Percentiles rank a stretch among this genome's conserved stretches.
Evolutionary conservation across 2,329 filamentous ascomycete species (phyloP).

Genomic region (Trichoderma asperellum): DNA sequence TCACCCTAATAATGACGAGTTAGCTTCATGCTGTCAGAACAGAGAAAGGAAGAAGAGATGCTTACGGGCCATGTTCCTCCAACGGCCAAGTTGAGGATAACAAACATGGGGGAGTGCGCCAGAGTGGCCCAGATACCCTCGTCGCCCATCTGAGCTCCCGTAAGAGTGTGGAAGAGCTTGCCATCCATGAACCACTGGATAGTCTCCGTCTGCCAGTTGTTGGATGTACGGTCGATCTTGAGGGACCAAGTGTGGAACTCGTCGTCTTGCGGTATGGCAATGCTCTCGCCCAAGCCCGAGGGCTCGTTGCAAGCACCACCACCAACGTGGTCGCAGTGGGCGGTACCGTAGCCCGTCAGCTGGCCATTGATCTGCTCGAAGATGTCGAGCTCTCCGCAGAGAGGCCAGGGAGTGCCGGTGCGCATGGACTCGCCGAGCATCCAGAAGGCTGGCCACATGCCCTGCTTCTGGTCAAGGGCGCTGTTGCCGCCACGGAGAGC

Average conservation of each 20-base stretch:
- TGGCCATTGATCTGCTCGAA: constrained; percentile 54
- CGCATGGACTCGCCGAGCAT: constrained; percentile 53
- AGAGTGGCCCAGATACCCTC: constrained; percentile 50
- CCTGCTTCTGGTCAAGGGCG: constrained; percentile 46
- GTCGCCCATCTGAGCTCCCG: constrained; percentile 47
- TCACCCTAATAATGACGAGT: constrained; percentile 36
- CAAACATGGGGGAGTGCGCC: constrained; percentile 48
- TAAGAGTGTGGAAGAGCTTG: constrained; percentile 48
- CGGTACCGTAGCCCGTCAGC: constrained; percentile 51
- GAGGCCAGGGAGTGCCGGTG: constrained; percentile 52
- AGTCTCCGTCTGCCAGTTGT: constrained; percentile 50
- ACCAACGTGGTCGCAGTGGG: constrained; percentile 51
- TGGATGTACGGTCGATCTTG: constrained; percentile 50
- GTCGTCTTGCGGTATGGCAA: constrained; percentile 47
- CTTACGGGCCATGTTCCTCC: constrained; percentile 50
- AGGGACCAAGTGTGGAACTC: constrained; percentile 55
- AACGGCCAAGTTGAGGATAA: constrained; percentile 55
- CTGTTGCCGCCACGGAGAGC: constrained; percentile 50
- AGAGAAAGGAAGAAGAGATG: neutral
- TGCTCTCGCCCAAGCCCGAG: constrained; percentile 44
- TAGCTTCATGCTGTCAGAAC: neutral
- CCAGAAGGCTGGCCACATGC: constrained; percentile 60
- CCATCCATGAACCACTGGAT: constrained; percentile 57
- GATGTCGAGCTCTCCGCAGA: constrained; percentile 56
- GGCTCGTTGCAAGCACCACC: constrained; percentile 55